phyloP scores from a whole-genome alignment of 2,329 filamentous ascomycete species.

The Fusarium mangiferae region DNA sequence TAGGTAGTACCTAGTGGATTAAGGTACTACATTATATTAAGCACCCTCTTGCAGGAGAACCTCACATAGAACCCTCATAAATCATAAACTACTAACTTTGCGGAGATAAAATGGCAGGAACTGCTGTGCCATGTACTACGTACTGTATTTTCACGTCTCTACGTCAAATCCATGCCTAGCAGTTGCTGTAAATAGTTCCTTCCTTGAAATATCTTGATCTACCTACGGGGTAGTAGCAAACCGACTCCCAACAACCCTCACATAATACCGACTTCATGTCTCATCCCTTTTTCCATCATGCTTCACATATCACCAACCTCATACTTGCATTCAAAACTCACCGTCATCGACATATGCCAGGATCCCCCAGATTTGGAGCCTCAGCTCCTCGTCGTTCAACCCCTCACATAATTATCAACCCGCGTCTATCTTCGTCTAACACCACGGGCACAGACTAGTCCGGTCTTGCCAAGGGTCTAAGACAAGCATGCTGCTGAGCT shows the following conservation, averaged over 20 bases:
- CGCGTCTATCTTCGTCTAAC: background rate
- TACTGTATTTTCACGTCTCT: background rate
- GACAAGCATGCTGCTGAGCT: conserved; percentile 24
- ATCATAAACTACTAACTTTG: background rate
- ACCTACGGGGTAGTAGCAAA: background rate
- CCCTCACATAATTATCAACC: conserved; percentile 28
- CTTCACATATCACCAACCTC: background rate
- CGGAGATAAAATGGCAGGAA: background rate
- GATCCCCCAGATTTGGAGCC: conserved; percentile 21
- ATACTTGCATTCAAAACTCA: background rate
- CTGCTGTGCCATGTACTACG: background rate
- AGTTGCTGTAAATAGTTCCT: background rate
- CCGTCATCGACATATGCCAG: conserved; percentile 3
- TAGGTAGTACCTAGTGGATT: background rate
- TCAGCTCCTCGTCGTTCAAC: conserved; percentile 10
- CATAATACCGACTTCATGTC: background rate
- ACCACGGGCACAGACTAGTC: conserved; percentile 3
- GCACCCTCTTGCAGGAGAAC: background rate
- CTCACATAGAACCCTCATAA: background rate
- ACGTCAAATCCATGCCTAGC: background rate
- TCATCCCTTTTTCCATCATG: conserved; percentile 19
- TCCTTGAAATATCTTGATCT: background rate
- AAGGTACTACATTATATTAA: background rate
- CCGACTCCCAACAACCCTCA: background rate
- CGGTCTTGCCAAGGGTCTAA: conserved; percentile 23